Evolutionary conservation across 2,329 filamentous ascomycete species (phyloP).

Genomic region (Fusarium chaquense): DNA sequence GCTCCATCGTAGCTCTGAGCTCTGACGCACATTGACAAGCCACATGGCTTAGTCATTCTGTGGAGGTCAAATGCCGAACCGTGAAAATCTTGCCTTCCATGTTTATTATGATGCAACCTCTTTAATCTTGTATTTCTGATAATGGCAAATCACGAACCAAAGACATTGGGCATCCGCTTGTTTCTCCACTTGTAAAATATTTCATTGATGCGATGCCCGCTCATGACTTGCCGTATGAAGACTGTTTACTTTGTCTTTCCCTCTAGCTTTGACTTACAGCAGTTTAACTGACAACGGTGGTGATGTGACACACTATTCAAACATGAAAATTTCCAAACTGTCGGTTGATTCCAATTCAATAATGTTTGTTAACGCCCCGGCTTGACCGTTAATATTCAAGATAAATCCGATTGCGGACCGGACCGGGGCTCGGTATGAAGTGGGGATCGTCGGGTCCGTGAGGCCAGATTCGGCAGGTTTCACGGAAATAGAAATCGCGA

Average conservation of each 20-base stretch:
- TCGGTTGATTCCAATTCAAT: not conserved
- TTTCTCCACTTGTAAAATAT: not conserved
- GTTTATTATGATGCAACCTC: not conserved
- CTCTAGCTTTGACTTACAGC: not conserved
- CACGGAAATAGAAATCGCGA: slow-evolving; percentile 39
- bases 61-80: not conserved
- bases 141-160: not conserved
- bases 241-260: not conserved
- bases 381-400: slow-evolving; percentile 5
- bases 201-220: not conserved
- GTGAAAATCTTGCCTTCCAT: not conserved
- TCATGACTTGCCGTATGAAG: not conserved
- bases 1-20: slow-evolving; percentile 38
- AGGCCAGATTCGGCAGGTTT: slow-evolving; percentile 12
- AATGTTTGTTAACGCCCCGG: not conserved
- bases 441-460: slow-evolving; percentile 24
- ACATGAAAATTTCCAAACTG: not conserved
- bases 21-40: slow-evolving; percentile 39
- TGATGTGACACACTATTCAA: not conserved
- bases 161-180: not conserved
- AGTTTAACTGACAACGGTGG: not conserved
- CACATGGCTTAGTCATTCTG: slow-evolving; percentile 42
- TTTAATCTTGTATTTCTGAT: slow-evolving; percentile 19
- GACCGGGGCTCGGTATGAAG: slow-evolving; percentile 27
- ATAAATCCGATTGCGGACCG: slow-evolving; percentile 16